phyloP scores from a whole-genome alignment of 2,329 filamentous ascomycete genomes.

The Pezicula carpinea region DNA sequence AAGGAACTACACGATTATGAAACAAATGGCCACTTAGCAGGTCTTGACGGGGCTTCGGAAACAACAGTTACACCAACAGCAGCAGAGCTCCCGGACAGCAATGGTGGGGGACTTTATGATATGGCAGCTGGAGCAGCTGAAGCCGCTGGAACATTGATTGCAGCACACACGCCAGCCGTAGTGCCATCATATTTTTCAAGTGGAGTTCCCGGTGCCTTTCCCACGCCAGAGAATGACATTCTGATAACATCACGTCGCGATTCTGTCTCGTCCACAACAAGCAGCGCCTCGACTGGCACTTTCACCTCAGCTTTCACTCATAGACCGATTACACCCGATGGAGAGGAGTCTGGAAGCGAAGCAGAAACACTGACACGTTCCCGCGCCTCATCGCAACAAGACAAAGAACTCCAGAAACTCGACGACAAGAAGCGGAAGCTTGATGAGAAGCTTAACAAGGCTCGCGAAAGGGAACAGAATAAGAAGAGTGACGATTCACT shows the following conservation, averaged over 20 bases:
- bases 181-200: constrained; percentile 22
- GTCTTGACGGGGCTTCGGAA: constrained; percentile 14
- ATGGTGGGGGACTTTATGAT: constrained; percentile 46
- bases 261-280: constrained; percentile 26
- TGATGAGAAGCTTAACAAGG: constrained; percentile 56
- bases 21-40: constrained; percentile 24
- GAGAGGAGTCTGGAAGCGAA: constrained; percentile 31
- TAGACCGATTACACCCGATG: constrained; percentile 9
- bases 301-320: constrained; percentile 41
- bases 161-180: constrained; percentile 27
- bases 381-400: constrained; percentile 36
- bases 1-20: constrained; percentile 29
- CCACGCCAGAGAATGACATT: constrained; percentile 11
- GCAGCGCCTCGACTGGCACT: constrained; percentile 43
- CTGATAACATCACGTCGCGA: constrained; percentile 8
- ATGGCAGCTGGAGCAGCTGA: constrained; percentile 50
- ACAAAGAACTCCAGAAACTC: constrained; percentile 63
- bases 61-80: constrained; percentile 1
- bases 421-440: constrained; percentile 56
- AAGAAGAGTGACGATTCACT: constrained; percentile 42
- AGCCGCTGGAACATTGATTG: constrained; percentile 43
- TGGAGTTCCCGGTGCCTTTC: constrained; percentile 26
- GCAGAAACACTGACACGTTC: constrained; percentile 33
- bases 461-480: constrained; percentile 42
- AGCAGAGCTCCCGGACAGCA: constrained; percentile 8